Evolutionary conservation across 495 filamentous ascomycete species (phyloP).

Genomic region (Venustampulla echinocandica): DNA sequence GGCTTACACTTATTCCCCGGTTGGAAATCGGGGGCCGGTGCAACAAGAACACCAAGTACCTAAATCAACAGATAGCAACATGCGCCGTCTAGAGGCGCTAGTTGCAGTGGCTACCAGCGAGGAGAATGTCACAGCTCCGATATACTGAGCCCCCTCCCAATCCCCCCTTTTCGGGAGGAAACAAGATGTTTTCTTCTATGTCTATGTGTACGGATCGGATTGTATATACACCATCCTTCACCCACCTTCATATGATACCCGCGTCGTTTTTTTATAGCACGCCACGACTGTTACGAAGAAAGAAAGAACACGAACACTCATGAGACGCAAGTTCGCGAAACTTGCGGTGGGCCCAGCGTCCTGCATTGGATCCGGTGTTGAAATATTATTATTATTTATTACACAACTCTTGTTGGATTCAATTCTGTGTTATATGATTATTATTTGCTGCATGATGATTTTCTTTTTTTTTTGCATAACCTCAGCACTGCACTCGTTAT

Average conservation of each 20-base stretch:
- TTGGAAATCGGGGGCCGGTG: constrained; percentile 5
- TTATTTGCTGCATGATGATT: not conserved
- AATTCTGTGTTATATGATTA: not conserved
- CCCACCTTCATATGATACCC: constrained; percentile 23
- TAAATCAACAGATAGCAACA: constrained; percentile 37
- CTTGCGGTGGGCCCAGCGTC: not conserved
- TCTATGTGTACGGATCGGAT: constrained; percentile 9
- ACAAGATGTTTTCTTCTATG: constrained; percentile 1
- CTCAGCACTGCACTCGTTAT: not conserved
- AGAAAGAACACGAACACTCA: not conserved
- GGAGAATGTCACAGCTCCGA: constrained; percentile 48
- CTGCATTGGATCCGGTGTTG: not conserved
- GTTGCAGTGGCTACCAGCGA: constrained; percentile 87
- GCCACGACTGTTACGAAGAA: constrained; percentile 16
- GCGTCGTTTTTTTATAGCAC: constrained; percentile 20
- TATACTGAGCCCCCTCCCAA: constrained; percentile 6
- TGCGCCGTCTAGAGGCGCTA: constrained; percentile 71
- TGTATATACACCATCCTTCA: constrained; percentile 20
- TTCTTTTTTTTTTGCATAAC: too few relatives aligned
- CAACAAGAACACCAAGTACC: constrained; percentile 17
- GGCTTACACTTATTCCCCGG: constrained; percentile 13
- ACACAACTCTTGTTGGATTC: not conserved
- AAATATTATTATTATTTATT: not conserved
- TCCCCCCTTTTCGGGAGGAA: not conserved
- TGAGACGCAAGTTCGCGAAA: not conserved